phyloP scores from a whole-genome alignment of 768 basidiomycete genomes.

The Hydnum rufescens region DNA sequence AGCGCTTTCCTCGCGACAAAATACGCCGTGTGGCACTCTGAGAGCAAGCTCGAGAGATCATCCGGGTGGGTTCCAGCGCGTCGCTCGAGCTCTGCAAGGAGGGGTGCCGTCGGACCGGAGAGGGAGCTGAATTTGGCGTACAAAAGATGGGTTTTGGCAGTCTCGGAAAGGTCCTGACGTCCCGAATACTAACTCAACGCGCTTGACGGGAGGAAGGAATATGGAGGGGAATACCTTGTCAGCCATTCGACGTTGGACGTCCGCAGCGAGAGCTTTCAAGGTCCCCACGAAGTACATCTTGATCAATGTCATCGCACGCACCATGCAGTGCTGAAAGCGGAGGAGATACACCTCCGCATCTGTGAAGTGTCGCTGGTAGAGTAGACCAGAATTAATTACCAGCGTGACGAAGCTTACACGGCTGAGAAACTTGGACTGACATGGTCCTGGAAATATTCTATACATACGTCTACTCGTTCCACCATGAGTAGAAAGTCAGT shows the following conservation, averaged over 20 bases:
- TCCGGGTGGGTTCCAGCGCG: conserved; percentile 57
- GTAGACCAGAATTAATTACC: neutral
- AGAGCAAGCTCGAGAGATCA: conserved; percentile 60
- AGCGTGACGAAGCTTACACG: neutral
- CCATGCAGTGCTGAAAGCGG: conserved; percentile 96
- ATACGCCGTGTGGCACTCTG: conserved; percentile 78
- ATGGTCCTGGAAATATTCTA: conserved; percentile 72
- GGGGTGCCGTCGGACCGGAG: conserved; percentile 48
- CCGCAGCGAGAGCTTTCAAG: conserved; percentile 54
- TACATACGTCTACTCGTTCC: conserved; percentile 83
- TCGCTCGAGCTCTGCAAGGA: conserved; percentile 71
- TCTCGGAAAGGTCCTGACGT: conserved; percentile 52
- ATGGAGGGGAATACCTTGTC: conserved; percentile 36
- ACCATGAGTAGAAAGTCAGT: conserved; percentile 93
- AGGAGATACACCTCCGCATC: conserved; percentile 92
- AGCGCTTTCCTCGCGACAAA: conserved; percentile 53
- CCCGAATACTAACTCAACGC: neutral
- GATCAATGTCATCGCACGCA: conserved; percentile 92
- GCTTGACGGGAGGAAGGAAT: neutral
- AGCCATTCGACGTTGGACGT: conserved; percentile 51
- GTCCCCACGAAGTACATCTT: conserved; percentile 91
- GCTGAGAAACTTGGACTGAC: conserved; percentile 34
- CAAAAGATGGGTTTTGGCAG: conserved; percentile 65
- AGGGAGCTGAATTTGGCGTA: conserved; percentile 75
- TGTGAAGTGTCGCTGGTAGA: conserved; percentile 57